phyloP scores from a whole-genome alignment of 192 early-diverging fungal genomes.

The Coemansia sp. region DNA sequence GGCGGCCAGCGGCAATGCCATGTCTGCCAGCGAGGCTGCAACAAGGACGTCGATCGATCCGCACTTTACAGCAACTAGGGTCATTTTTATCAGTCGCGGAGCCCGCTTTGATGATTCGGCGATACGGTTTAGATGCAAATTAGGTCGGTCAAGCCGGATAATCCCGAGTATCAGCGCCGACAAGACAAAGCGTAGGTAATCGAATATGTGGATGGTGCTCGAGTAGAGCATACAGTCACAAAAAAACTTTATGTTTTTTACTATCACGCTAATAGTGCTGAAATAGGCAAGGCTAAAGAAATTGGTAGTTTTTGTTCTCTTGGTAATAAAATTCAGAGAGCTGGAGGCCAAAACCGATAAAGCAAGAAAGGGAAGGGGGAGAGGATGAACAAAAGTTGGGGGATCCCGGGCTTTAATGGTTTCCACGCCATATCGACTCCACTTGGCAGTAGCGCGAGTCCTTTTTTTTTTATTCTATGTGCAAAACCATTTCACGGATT shows the following conservation, averaged over 20 bases:
- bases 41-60: neutral
- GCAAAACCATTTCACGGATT: neutral
- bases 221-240: neutral
- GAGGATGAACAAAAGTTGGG: too few species aligned
- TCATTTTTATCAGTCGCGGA: constrained; percentile 8
- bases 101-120: neutral
- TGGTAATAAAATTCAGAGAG: too few species aligned
- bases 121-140: neutral
- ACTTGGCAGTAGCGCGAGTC: neutral
- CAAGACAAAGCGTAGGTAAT: neutral
- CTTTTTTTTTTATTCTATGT: constrained; percentile 1
- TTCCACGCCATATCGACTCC: constrained; percentile 15
- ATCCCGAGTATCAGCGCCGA: neutral
- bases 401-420: neutral
- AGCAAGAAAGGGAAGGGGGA: neutral
- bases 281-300: too few species aligned
- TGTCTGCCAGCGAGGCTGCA: neutral
- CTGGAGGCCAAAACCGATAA: too few species aligned
- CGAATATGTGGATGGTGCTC: neutral
- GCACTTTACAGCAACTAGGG: neutral
- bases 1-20: constrained; percentile 1
- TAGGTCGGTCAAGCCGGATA: neutral
- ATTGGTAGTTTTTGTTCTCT: too few species aligned
- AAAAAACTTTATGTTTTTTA: neutral
- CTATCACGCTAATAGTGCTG: neutral